Conservation (phyloP, 345 rosid genomes). For the Psidium friedrichsthalianum region DNA sequence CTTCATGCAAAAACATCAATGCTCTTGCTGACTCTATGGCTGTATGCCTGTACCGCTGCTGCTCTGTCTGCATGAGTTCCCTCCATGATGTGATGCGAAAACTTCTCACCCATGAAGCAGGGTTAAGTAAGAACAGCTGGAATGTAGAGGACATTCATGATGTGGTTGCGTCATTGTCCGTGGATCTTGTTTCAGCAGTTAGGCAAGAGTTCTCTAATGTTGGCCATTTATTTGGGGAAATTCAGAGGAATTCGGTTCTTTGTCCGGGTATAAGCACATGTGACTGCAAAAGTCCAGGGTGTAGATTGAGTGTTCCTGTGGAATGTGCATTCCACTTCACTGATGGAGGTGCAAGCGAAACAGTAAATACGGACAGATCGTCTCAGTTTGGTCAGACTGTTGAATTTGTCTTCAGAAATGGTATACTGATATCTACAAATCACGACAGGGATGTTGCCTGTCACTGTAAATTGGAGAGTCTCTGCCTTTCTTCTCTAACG, state of each 20-base stretch:
- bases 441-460: slow-evolving; percentile 16
- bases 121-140: slow-evolving; percentile 19
- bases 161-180: slow-evolving; percentile 56
- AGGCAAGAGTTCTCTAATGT: slow-evolving; percentile 30
- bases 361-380: slow-evolving; percentile 9
- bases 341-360: slow-evolving; percentile 8
- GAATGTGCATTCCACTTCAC: slow-evolving; percentile 55
- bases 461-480: slow-evolving; percentile 63
- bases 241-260: slow-evolving; percentile 7
- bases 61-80: slow-evolving; percentile 42
- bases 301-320: slow-evolving; percentile 10
- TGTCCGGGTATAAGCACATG: slow-evolving; percentile 18
- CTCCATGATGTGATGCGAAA: slow-evolving; percentile 41
- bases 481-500: slow-evolving; percentile 72
- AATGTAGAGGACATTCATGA: slow-evolving; percentile 61
- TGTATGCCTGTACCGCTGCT: slow-evolving; percentile 55
- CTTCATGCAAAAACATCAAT: not conserved
- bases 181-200: slow-evolving; percentile 48
- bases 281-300: slow-evolving; percentile 28
- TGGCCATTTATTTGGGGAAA: slow-evolving; percentile 14
- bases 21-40: slow-evolving; percentile 20
- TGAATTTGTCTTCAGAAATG: slow-evolving; percentile 54
- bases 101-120: slow-evolving; percentile 32
- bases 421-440: slow-evolving; percentile 42
- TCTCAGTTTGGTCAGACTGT: slow-evolving; percentile 21